Evolutionary conservation across 2,329 filamentous ascomycete genomes (phyloP).

Genomic region (Diaporthe aspalathi): DNA sequence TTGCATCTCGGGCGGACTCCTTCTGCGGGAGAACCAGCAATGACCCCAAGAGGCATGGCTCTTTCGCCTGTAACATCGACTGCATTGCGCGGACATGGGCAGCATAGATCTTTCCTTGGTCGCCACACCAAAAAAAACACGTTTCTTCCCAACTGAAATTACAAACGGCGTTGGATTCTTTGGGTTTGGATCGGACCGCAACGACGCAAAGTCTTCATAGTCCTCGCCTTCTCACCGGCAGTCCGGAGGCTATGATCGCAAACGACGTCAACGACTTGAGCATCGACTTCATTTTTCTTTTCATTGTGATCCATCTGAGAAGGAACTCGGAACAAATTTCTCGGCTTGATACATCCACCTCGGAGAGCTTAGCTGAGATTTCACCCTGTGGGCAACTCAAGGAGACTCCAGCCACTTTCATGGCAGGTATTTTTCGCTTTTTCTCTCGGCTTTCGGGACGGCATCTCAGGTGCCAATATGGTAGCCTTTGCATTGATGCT

Average conservation of each 20-base stretch:
- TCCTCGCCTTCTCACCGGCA: conserved; percentile 16
- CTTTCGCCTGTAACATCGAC: conserved; percentile 34
- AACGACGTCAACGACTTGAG: conserved; percentile 39
- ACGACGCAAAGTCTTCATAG: conserved; percentile 29
- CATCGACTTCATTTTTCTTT: conserved; percentile 28
- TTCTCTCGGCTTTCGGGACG: neutral
- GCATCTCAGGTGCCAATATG: neutral
- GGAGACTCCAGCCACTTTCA: conserved; percentile 23
- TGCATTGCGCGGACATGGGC: conserved; percentile 34
- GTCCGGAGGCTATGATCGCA: conserved; percentile 34
- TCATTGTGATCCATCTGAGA: conserved; percentile 29
- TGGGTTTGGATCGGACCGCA: conserved; percentile 23
- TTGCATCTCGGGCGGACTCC: conserved; percentile 24
- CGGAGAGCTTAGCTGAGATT: conserved; percentile 18
- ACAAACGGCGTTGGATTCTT: conserved; percentile 21
- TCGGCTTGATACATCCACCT: conserved; percentile 10
- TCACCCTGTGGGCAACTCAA: conserved; percentile 22
- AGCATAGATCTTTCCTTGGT: conserved; percentile 38
- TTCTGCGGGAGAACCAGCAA: conserved; percentile 15
- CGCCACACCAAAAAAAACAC: conserved; percentile 35
- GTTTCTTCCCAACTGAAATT: conserved; percentile 29
- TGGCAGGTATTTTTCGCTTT: conserved; percentile 18
- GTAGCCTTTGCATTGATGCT: conserved; percentile 3
- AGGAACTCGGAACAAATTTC: conserved; percentile 14
- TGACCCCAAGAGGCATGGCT: conserved; percentile 12